Evolutionary conservation across 1,284 basidiomycete genomes (phyloP).

Genomic region (Exsudoporus floridanus): DNA sequence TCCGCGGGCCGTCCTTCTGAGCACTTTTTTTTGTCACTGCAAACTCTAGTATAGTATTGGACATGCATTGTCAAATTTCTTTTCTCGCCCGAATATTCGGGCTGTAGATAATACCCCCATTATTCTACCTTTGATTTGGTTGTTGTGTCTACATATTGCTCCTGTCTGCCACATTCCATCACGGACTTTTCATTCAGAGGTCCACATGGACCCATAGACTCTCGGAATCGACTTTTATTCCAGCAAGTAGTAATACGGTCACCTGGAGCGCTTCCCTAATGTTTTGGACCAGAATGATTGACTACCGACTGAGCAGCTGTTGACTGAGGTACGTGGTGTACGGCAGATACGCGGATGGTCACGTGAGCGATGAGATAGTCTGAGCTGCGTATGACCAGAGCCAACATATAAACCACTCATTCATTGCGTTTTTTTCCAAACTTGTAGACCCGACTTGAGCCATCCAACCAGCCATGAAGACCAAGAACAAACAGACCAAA

Average conservation of each 20-base stretch:
- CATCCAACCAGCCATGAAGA: constrained; percentile 55
- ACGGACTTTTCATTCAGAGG: neutral
- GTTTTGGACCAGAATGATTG: neutral
- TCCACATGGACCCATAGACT: neutral
- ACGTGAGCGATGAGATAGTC: constrained; percentile 28
- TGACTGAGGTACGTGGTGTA: neutral
- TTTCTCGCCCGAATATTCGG: neutral
- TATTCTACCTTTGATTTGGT: neutral
- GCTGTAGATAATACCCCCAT: neutral
- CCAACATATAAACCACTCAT: constrained; percentile 3
- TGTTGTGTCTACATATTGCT: neutral
- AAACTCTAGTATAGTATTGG: neutral
- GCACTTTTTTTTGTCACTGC: neutral
- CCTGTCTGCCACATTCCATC: neutral
- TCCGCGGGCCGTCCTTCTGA: no score
- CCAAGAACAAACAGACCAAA: constrained; percentile 82
- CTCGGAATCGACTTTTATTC: neutral
- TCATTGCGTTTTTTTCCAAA: neutral
- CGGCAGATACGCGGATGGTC: constrained; percentile 6
- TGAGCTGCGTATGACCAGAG: constrained; percentile 8
- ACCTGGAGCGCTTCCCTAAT: neutral
- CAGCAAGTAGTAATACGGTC: neutral
- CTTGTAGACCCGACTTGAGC: neutral
- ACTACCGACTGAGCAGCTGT: neutral
- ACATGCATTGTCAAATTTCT: neutral